Percentiles rank a stretch among this genome's conserved stretches.
These are phyloP conservation scores for Plasmodium vinckei DNA, from an alignment of 169 alveolate genomes.

Conservation along the genomic window DNA sequence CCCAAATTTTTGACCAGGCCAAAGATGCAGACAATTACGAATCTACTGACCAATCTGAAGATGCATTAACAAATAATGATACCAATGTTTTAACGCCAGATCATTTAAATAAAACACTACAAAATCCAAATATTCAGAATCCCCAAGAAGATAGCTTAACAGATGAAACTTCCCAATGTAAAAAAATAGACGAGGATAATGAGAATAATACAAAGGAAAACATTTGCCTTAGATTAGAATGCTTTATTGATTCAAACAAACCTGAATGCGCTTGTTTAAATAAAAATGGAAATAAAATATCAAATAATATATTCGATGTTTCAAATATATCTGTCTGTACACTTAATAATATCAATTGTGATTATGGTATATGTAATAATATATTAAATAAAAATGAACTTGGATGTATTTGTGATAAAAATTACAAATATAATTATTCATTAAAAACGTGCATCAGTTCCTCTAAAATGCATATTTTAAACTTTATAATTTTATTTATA, in stretches of 20 bases:
- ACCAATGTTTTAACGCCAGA: background rate
- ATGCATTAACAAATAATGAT: background rate
- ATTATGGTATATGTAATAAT: constrained; percentile 55
- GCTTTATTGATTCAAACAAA: constrained; percentile 23
- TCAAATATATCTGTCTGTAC: constrained; percentile 59
- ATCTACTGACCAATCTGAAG: background rate
- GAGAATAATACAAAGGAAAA: constrained; percentile 4
- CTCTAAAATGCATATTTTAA: constrained; percentile 6
- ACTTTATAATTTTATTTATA: background rate
- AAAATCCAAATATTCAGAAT: background rate
- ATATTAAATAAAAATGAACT: constrained; percentile 21
- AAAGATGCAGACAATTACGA: background rate
- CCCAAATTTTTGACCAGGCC: background rate
- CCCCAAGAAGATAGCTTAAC: background rate
- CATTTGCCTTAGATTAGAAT: constrained; percentile 53
- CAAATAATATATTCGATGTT: constrained; percentile 33
- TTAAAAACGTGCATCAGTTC: constrained; percentile 35
- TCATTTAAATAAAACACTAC: constrained; percentile 18
- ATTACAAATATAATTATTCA: constrained; percentile 36
- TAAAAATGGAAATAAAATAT: constrained; percentile 39
- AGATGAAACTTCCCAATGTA: background rate
- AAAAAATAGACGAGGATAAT: background rate
- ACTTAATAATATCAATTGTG: constrained; percentile 57
- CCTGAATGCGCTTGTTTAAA: constrained; percentile 40
- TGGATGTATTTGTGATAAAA: constrained; percentile 59